Evolutionary conservation across 805 yeast genomes (phyloP), one percentile per base, ranked within the genome.

Genomic region (Pichia deserticola): DNA sequence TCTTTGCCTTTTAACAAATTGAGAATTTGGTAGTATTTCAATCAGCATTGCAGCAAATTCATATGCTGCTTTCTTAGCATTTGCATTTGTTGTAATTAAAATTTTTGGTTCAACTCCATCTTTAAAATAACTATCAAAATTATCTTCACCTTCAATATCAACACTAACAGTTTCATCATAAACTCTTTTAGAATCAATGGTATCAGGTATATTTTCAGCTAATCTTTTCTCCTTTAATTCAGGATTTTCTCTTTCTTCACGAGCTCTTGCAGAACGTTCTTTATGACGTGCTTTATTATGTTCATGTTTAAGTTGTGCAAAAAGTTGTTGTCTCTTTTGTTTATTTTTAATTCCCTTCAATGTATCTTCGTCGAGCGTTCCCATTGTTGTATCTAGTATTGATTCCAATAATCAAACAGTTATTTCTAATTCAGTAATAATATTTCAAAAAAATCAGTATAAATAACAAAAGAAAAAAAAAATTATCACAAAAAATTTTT

Each of bases 21-120:
- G 83, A 1, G 86, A 79, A 58, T 86, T 84, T 36, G 98, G 98
- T 38, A 93, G 68, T 36, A 90, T 76, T 55, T 89, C 96, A 70
- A 86, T 78, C 56, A 93, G 70, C 49, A 85, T 75, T 54, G 90
- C 93, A 8, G 96, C 90, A 71, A 93, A 89, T 61, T 86, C 90
- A 64, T 89, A 90, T 0, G 96, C 97, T 38, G 79, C 78, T 62
- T 86, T 87, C 59, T 81, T 82, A 13, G 98, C 97, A 58, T 81
- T 75, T 38, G 87, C 87, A 66, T 82, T 89, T 7, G 99, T 93
- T 7, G 99, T 93, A 48, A 93, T 71, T 49, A 93, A 73, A 42
- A 93, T 86, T 66, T 93, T 93, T 42, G 99, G 98, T 46, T 82
- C 81, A 53, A 73, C 65, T 13, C 57, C 60, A 27, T 70, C 69